These are phyloP conservation scores for Komagataella populi DNA, from an alignment of 805 yeast genomes.

Conservation along the genomic window DNA sequence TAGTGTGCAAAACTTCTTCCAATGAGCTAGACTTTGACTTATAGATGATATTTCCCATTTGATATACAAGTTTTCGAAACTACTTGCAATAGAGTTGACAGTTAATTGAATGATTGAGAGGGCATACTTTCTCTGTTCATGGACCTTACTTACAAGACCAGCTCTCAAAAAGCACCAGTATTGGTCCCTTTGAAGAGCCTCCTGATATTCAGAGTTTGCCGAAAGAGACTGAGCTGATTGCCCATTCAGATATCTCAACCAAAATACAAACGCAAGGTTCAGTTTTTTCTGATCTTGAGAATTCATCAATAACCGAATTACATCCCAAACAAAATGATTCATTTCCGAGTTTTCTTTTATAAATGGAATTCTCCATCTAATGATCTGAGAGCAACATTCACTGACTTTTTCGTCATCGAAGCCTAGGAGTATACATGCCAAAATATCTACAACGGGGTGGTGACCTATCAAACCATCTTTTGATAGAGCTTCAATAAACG, in stretches of 20 bases:
- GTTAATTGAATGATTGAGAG: conserved; percentile 54
- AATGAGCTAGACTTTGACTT: conserved; percentile 27
- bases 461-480: background rate
- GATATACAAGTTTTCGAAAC: conserved; percentile 24
- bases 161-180: conserved; percentile 49
- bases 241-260: conserved; percentile 1
- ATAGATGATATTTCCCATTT: conserved; percentile 24
- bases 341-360: background rate
- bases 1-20: conserved; percentile 65
- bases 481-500: background rate
- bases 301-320: background rate
- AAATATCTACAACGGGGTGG: background rate
- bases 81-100: conserved; percentile 26
- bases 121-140: conserved; percentile 58
- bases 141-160: conserved; percentile 40
- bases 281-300: background rate
- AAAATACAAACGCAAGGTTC: background rate
- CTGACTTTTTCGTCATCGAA: background rate
- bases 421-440: background rate
- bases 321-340: background rate
- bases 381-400: background rate
- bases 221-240: background rate
- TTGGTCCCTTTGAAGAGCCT: conserved; percentile 12
- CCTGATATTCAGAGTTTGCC: conserved; percentile 9
- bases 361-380: conserved; percentile 1